Evolutionary conservation across 2,329 filamentous ascomycete species (phyloP).

Genomic region (Sporothrix inflata): DNA sequence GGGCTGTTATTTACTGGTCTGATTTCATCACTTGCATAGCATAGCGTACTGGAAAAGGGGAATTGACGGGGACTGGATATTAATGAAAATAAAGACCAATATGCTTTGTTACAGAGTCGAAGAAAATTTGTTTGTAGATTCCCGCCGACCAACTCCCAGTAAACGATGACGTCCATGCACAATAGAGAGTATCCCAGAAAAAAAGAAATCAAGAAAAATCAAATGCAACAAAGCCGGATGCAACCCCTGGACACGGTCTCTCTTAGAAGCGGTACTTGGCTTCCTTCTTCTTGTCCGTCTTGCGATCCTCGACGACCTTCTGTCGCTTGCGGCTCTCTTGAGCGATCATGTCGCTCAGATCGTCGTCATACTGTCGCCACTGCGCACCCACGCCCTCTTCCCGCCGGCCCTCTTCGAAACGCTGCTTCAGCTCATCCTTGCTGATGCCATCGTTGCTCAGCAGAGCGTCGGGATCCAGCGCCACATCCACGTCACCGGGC

Average conservation of each 20-base stretch:
- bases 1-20: background rate
- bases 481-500: constrained; percentile 91
- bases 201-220: background rate
- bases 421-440: constrained; percentile 79
- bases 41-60: background rate
- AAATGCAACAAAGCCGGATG: background rate
- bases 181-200: constrained; percentile 23
- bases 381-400: constrained; percentile 69
- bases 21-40: background rate
- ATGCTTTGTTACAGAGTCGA: constrained; percentile 4
- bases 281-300: constrained; percentile 61
- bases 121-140: background rate
- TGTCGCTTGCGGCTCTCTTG: constrained; percentile 88
- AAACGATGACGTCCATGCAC: constrained; percentile 12
- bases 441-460: constrained; percentile 74
- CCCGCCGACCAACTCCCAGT: constrained; percentile 19
- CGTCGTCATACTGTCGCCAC: constrained; percentile 73
- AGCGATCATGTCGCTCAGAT: constrained; percentile 93
- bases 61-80: background rate
- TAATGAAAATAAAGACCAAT: background rate
- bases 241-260: background rate
- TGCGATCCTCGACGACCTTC: constrained; percentile 81
- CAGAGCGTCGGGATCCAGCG: constrained; percentile 83
- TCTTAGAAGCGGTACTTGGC: constrained; percentile 54
- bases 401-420: constrained; percentile 74